phyloP scores from a whole-genome alignment of 2,329 filamentous ascomycete genomes.

The Fusarium paranaense region DNA sequence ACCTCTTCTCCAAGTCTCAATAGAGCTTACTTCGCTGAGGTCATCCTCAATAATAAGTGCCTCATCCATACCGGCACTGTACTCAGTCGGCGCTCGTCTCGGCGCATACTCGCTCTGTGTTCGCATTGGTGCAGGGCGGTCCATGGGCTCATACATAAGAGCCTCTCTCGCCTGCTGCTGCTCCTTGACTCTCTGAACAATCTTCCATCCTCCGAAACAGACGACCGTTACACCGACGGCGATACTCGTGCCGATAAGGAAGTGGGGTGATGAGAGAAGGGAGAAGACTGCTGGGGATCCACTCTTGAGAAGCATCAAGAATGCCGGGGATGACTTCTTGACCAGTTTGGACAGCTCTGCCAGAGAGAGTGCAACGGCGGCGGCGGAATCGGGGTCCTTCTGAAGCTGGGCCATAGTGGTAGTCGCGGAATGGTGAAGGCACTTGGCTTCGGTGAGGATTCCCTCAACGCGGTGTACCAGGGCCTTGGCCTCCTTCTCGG shows the following conservation, averaged over 20 bases:
- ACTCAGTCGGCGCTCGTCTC: conserved; percentile 45
- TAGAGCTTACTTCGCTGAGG: conserved; percentile 68
- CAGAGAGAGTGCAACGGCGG: conserved; percentile 90
- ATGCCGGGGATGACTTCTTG: conserved; percentile 85
- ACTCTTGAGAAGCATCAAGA: conserved; percentile 80
- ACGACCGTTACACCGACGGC: conserved; percentile 94
- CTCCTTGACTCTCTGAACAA: conserved; percentile 84
- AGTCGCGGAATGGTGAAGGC: conserved; percentile 84
- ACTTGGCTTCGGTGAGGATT: conserved; percentile 88
- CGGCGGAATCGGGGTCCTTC: conserved; percentile 84
- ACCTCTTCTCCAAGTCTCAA: conserved; percentile 70
- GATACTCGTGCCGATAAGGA: conserved; percentile 90
- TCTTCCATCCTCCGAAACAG: conserved; percentile 96
- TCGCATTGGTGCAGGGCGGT: conserved; percentile 42
- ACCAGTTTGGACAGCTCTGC: conserved; percentile 89
- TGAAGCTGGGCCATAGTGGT: conserved; percentile 82
- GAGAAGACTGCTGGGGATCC: conserved; percentile 88
- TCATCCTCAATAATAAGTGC: conserved; percentile 69
- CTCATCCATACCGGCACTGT: conserved; percentile 60
- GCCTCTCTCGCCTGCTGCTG: conserved; percentile 48
- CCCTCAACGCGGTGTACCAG: conserved; percentile 81
- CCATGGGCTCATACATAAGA: conserved; percentile 42
- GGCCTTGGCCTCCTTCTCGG: conserved; percentile 65
- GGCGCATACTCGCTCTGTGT: conserved; percentile 45
- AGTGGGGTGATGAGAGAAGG: conserved; percentile 89